Conservation (phyloP, 1,284 basidiomycete species). For the Anthracocystis panici-leucophaei region DNA sequence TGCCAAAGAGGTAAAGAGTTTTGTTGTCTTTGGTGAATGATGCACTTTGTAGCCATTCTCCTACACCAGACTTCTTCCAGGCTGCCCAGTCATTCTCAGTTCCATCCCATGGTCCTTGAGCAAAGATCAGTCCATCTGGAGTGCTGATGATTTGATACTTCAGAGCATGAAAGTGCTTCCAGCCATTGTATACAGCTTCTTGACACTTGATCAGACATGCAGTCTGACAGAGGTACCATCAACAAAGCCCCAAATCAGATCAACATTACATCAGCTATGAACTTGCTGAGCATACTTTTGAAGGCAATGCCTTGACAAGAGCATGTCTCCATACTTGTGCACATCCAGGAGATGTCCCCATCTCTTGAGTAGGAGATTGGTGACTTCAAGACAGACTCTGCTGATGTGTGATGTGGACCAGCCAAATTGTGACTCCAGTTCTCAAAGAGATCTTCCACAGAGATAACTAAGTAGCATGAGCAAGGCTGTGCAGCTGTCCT, state of each 20-base stretch:
- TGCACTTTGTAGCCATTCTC: conserved; percentile 1
- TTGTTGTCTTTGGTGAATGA: not conserved
- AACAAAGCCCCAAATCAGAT: conserved; percentile 8
- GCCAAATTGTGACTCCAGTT: conserved; percentile 3
- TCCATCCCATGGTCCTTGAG: conserved; percentile 5
- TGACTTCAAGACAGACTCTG: conserved; percentile 1
- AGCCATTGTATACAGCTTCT: too few relatives aligned
- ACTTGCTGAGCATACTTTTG: not conserved
- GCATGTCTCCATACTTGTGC: not conserved
- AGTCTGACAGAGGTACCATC: not conserved
- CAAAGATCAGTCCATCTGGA: conserved; percentile 6
- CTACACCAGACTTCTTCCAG: conserved; percentile 1
- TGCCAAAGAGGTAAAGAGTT: conserved; percentile 2
- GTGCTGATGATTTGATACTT: conserved; percentile 10
- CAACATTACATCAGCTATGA: not conserved
- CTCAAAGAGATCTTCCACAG: not conserved
- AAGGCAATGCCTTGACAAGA: not conserved
- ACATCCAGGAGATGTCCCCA: conserved; percentile 4
- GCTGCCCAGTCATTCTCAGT: conserved; percentile 5
- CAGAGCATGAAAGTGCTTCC: conserved; percentile 5
- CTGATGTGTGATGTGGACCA: conserved; percentile 5
- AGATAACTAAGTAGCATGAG: conserved; percentile 8
- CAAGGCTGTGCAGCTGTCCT: conserved; percentile 5
- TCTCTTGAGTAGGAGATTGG: not conserved
- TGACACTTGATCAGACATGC: not conserved